Evolutionary conservation across 176 grass and related monocot species (phyloP), one percentile per base, ranked within the genome.

Genomic region (Leersia perrieri): DNA sequence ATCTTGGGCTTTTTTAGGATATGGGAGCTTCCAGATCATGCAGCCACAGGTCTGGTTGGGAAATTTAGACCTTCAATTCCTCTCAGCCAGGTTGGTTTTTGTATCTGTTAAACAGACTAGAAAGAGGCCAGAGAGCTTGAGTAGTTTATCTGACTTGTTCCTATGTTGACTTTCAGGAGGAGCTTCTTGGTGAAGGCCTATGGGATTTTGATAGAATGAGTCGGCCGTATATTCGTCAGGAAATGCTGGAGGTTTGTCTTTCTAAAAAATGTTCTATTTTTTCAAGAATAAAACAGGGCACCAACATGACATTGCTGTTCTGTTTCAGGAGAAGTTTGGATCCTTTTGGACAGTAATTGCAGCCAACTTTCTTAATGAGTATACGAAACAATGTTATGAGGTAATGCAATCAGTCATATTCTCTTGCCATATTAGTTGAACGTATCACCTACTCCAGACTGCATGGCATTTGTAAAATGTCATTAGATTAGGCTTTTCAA

Each of bases 1-100:
- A 99, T 99, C 41, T 91, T 99, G 78, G 96, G 96, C 63, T 99
- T 99, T 79, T 99, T 99, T 92, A 95, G 96, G 76, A 99, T 99
- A 83, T 99, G 96, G 96, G 96, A 99, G 75, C 91, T 99, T 85
- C 96, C 96, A 55, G 90, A 91, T 53, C 96, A 99, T 88, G 90
- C 96, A 63, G 88, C 83, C 67, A 95, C 96, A 73, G 96, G 93
- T 84, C 80, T 99, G 61, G 55, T 93, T 82, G 96, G 96, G 58
- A 99, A 99, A 81, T 95, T 99, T 79, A 94, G 96, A 72, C 96
- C 96, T 82, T 99, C 92, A 36, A 99, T 99, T 76, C 65, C 96
- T 83, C 89, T 99, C 86, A 95, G 90, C 81, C 90, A 99, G 96
- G 96, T 95, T 83, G 5, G 88, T 78, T 90, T 90, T 23, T 77